phyloP scores from a whole-genome alignment of 192 early-diverging fungal species.

The Gigaspora rosea region DNA sequence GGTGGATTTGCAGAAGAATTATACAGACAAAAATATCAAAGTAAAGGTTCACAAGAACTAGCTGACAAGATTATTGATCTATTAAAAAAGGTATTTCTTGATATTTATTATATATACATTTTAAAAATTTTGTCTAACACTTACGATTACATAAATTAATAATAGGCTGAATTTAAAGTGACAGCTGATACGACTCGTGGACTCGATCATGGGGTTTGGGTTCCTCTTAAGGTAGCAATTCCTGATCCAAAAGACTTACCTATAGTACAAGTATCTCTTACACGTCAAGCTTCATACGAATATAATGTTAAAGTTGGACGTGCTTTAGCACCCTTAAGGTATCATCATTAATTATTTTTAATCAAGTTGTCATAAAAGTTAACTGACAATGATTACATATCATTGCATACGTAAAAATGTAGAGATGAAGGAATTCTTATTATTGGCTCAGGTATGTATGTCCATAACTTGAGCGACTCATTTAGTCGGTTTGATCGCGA shows the following conservation, averaged over 20 bases:
- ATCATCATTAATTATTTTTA: neutral
- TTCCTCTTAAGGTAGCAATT: slow-evolving; percentile 64
- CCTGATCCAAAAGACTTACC: slow-evolving; percentile 56
- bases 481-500: slow-evolving; percentile 37
- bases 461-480: slow-evolving; percentile 66
- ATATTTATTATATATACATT: too few relatives aligned
- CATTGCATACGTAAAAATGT: neutral
- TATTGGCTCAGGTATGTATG: slow-evolving; percentile 67
- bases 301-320: slow-evolving; percentile 58
- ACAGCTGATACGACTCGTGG: slow-evolving; percentile 54
- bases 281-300: slow-evolving; percentile 53
- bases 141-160: neutral
- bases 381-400: neutral
- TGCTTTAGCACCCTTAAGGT: slow-evolving; percentile 52
- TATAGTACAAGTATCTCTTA: slow-evolving; percentile 67
- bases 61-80: slow-evolving; percentile 53
- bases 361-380: too few relatives aligned
- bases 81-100: slow-evolving; percentile 40
- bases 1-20: slow-evolving; percentile 60
- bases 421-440: slow-evolving; percentile 63
- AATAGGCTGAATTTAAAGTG: slow-evolving; percentile 49
- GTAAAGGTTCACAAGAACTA: slow-evolving; percentile 54
- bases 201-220: slow-evolving; percentile 75
- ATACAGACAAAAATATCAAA: slow-evolving; percentile 63
- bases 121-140: too few relatives aligned